A percentile compares a stretch with the other conserved stretches of the same genome.
Evolutionary conservation across 305 asterid genomes (phyloP).

Genomic region (Fraxinus nigra): DNA sequence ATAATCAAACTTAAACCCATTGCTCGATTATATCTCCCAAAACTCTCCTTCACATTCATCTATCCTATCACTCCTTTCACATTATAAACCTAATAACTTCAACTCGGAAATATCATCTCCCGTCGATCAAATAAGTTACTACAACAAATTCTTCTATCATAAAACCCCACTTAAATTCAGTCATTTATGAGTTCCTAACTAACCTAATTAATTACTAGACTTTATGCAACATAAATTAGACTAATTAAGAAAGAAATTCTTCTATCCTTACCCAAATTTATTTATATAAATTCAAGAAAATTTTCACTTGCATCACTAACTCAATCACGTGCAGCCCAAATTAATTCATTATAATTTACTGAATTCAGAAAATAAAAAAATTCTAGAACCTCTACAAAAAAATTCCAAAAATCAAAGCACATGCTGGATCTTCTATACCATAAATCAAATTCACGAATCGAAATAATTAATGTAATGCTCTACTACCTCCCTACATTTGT

Average conservation of each 20-base stretch:
- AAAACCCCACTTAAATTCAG: not conserved
- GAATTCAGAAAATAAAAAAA: constrained; percentile 3
- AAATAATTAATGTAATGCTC: not conserved
- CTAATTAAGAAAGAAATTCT: constrained; percentile 10
- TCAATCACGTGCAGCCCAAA: constrained; percentile 1
- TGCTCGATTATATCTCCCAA: not conserved
- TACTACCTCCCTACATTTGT: constrained; percentile 17
- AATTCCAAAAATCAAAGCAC: constrained; percentile 6
- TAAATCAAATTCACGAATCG: constrained; percentile 11
- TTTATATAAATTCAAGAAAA: not conserved
- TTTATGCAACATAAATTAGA: not conserved
- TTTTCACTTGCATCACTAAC: constrained; percentile 7
- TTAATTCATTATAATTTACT: not conserved
- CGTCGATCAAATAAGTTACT: not conserved
- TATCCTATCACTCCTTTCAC: not conserved
- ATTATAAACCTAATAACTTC: not conserved
- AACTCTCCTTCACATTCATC: not conserved
- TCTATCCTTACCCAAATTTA: not conserved
- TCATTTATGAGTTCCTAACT: not conserved
- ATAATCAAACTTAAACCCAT: not conserved
- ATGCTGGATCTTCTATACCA: constrained; percentile 35
- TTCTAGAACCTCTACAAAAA: not conserved
- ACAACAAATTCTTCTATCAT: not conserved
- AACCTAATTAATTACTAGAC: not conserved
- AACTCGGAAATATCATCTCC: not conserved